Evolutionary conservation across 2,329 filamentous ascomycete genomes (phyloP).

Genomic region (Colletotrichum euphorbiae): DNA sequence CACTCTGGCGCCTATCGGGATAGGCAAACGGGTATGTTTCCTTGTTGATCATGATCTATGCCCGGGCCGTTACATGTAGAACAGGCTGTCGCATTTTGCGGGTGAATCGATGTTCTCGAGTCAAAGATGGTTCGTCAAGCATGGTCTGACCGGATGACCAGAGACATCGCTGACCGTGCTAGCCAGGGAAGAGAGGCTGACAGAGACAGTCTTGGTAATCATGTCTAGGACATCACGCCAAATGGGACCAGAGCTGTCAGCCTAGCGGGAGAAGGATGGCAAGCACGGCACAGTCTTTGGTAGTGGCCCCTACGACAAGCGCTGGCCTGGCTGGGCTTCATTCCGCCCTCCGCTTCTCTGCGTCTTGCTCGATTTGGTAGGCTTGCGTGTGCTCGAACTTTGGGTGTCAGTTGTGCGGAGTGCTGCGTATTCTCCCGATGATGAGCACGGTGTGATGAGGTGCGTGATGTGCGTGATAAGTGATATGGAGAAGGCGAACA

Average conservation of each 20-base stretch:
- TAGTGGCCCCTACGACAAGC: background rate
- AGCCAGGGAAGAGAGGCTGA: constrained; percentile 18
- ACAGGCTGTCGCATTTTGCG: background rate
- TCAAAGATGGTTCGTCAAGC: background rate
- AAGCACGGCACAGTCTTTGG: background rate
- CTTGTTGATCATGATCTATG: background rate
- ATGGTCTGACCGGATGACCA: background rate
- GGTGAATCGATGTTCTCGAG: background rate
- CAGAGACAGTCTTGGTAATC: constrained; percentile 14
- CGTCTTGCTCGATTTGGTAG: no score
- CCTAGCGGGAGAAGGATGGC: constrained; percentile 5
- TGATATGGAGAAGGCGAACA: constrained; percentile 5
- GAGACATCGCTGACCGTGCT: constrained; percentile 15
- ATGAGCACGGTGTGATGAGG: constrained; percentile 8
- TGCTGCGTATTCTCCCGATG: background rate
- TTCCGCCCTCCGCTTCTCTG: background rate
- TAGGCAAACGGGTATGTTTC: background rate
- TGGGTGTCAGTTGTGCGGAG: background rate
- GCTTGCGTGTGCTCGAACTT: no score
- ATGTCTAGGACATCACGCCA: constrained; percentile 24
- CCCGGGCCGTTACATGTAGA: constrained; percentile 7
- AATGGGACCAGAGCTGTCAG: constrained; percentile 16
- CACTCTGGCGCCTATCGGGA: background rate
- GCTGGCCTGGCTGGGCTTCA: background rate
- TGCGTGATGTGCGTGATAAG: constrained; percentile 20